A percentile compares a stretch with the other conserved stretches of the same genome.
Conservation (phyloP, 805 yeast species). For the Ogataea corticis region DNA sequence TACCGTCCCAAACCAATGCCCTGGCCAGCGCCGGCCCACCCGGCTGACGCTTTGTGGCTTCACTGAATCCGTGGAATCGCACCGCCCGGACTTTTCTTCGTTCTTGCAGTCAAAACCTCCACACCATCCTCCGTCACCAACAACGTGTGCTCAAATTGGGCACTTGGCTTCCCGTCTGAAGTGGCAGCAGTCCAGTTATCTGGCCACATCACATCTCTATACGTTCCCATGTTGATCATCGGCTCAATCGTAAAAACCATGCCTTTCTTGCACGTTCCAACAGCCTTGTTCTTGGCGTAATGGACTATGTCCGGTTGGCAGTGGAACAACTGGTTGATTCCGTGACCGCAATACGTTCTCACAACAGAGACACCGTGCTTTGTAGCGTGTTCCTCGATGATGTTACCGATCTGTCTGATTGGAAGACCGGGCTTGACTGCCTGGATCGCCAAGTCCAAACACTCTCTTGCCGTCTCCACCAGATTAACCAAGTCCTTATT, state of each 20-base stretch:
- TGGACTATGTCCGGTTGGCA: constrained; percentile 92
- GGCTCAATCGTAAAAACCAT: constrained; percentile 98
- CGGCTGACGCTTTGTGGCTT: neutral
- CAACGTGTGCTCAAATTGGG: constrained; percentile 94
- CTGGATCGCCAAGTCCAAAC: constrained; percentile 79
- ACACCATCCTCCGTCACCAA: constrained; percentile 91
- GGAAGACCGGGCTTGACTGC: constrained; percentile 89
- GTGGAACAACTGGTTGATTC: constrained; percentile 84
- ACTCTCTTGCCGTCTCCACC: constrained; percentile 90
- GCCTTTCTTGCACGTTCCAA: constrained; percentile 94
- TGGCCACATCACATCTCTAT: constrained; percentile 87
- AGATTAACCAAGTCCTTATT: constrained; percentile 82
- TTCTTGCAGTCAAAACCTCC: constrained; percentile 85
- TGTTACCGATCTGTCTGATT: constrained; percentile 82
- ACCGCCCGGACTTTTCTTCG: constrained; percentile 86
- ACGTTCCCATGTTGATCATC: constrained; percentile 86
- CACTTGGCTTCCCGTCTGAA: constrained; percentile 84
- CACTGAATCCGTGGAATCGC: constrained; percentile 52
- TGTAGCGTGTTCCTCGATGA: constrained; percentile 83
- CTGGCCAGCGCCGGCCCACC: no score
- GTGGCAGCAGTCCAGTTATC: constrained; percentile 97
- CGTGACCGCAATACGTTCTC: constrained; percentile 91
- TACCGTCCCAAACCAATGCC: no score
- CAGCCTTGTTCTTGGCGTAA: constrained; percentile 88
- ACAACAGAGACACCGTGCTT: constrained; percentile 83